Conservation (phyloP, 768 basidiomycete species). For the Cyclocybe cylindracea region DNA sequence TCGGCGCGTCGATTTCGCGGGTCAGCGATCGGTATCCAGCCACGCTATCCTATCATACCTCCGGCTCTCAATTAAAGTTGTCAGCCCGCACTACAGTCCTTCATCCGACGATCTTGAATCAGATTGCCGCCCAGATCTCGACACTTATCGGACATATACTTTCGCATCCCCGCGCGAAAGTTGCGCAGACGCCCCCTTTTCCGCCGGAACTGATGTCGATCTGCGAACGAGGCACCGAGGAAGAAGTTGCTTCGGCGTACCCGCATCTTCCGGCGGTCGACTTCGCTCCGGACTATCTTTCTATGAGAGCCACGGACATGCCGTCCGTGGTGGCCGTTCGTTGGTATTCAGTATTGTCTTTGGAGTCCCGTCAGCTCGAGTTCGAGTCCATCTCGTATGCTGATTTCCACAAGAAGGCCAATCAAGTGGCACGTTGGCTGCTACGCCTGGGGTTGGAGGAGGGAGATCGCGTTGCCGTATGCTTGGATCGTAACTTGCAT, state of each 20-base stretch:
- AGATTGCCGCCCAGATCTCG: conserved; percentile 27
- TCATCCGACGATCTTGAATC: conserved; percentile 25
- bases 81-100: conserved; percentile 13
- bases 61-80: conserved; percentile 11
- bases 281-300: conserved; percentile 33
- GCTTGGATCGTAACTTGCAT: conserved; percentile 39
- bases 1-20: conserved; percentile 10
- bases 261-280: conserved; percentile 18
- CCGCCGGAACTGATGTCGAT: conserved; percentile 24
- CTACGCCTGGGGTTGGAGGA: conserved; percentile 29
- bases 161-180: conserved; percentile 7
- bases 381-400: conserved; percentile 34
- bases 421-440: conserved; percentile 45
- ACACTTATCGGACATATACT: conserved; percentile 17
- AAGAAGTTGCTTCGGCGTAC: conserved; percentile 21
- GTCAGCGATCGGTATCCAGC: conserved; percentile 17
- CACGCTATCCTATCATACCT: conserved; percentile 15
- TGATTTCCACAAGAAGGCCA: conserved; percentile 35
- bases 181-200: conserved; percentile 13
- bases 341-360: conserved; percentile 30
- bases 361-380: conserved; percentile 12
- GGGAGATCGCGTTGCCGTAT: conserved; percentile 47
- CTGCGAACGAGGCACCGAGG: conserved; percentile 22
- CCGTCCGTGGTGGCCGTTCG: conserved; percentile 26
- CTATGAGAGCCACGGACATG: conserved; percentile 19